Evolutionary conservation across 164 flowering plant species (phyloP).

Genomic region (Cinnamomum micranthum): DNA sequence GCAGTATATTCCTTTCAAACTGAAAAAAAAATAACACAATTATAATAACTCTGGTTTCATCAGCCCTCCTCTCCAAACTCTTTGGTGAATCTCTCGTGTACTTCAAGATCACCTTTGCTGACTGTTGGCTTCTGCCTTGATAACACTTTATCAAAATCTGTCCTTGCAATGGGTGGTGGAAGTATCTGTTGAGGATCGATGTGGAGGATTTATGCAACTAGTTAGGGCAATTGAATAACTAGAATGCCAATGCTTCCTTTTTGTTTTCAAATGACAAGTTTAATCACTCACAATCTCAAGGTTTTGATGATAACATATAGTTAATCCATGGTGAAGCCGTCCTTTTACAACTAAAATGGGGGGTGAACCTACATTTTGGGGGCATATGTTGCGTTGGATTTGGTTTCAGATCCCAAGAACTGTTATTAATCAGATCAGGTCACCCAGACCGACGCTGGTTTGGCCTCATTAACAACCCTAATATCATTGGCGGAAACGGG

Average conservation of each 20-base stretch:
- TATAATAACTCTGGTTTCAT: conserved; percentile 9
- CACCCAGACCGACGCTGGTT: too few relatives aligned
- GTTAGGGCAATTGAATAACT: not conserved
- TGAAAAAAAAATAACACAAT: not conserved
- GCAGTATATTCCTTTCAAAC: conserved; percentile 4
- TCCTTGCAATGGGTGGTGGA: conserved; percentile 81
- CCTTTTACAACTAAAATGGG: not conserved
- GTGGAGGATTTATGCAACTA: not conserved
- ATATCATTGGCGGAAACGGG: too few relatives aligned
- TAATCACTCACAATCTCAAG: not conserved
- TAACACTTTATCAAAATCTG: conserved; percentile 92
- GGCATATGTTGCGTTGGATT: too few relatives aligned
- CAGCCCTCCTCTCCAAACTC: conserved; percentile 99
- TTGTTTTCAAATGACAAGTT: not conserved
- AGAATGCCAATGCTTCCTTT: not conserved
- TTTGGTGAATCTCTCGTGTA: conserved; percentile 90
- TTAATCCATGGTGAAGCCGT: too few relatives aligned
- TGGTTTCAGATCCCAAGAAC: not conserved
- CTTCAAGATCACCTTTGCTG: conserved; percentile 89
- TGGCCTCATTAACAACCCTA: too few relatives aligned
- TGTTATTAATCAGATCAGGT: too few relatives aligned
- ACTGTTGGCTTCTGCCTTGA: conserved; percentile 97
- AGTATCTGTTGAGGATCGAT: conserved; percentile 45
- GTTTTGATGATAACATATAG: not conserved
- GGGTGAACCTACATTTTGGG: not conserved